Evolutionary conservation across 352 stramenopile species (phyloP).

Genomic region (Elongisporangium prolatum): DNA sequence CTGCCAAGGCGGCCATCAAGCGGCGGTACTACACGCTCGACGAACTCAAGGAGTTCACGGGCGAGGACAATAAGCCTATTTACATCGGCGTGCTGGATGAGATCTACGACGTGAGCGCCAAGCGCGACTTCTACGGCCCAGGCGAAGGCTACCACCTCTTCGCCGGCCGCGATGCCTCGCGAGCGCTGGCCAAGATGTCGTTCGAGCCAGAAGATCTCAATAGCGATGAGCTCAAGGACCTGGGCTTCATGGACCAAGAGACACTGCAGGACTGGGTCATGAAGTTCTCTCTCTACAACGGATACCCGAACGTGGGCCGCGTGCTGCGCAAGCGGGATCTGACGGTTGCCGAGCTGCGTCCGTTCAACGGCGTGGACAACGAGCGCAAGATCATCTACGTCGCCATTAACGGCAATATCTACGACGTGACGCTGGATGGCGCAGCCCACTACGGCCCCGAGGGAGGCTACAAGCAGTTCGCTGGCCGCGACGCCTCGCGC

Average conservation of each 20-base stretch:
- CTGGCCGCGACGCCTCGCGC: slow-evolving; percentile 92
- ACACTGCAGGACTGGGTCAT: slow-evolving; percentile 91
- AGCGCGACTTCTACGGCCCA: slow-evolving; percentile 95
- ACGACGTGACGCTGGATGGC: slow-evolving; percentile 95
- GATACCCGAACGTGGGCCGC: slow-evolving; percentile 93
- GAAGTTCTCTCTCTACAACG: slow-evolving; percentile 95
- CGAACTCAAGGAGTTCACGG: slow-evolving; percentile 91
- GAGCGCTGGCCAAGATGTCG: slow-evolving; percentile 94
- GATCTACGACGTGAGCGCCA: slow-evolving; percentile 96
- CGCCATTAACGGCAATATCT: slow-evolving; percentile 92
- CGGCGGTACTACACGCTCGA: slow-evolving; percentile 91
- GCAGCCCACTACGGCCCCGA: slow-evolving; percentile 91
- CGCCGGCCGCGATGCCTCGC: slow-evolving; percentile 92
- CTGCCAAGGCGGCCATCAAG: slow-evolving; percentile 45
- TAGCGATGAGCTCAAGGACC: slow-evolving; percentile 64
- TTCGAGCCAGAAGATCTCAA: slow-evolving; percentile 93
- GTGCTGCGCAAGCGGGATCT: slow-evolving; percentile 77
- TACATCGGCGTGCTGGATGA: slow-evolving; percentile 95
- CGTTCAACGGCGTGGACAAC: slow-evolving; percentile 77
- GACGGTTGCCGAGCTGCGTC: slow-evolving; percentile 82
- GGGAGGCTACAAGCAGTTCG: slow-evolving; percentile 95
- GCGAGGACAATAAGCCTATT: slow-evolving; percentile 88
- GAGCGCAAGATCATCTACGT: slow-evolving; percentile 93
- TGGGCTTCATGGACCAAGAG: slow-evolving; percentile 83
- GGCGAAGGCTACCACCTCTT: slow-evolving; percentile 96